Conservation (phyloP, 768 basidiomycete species). For the Podaxis sp. region DNA sequence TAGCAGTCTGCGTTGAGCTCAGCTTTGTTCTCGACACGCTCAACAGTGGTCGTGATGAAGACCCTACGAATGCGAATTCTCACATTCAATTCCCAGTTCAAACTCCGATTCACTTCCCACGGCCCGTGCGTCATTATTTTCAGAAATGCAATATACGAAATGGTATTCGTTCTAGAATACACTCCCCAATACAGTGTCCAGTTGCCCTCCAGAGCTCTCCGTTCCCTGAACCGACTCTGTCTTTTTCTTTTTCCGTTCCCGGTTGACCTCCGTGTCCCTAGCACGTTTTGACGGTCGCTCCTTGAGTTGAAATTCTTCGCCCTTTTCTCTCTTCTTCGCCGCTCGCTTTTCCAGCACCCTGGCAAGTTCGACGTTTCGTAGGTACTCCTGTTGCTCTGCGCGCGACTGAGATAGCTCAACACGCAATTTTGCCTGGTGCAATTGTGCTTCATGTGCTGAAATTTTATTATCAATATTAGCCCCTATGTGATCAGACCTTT, state of each 20-base stretch:
- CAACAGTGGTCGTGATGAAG: slow-evolving; percentile 64
- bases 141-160: slow-evolving; percentile 3
- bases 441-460: slow-evolving; percentile 88
- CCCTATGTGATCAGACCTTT: background rate
- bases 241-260: slow-evolving; percentile 31
- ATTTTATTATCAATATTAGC: background rate
- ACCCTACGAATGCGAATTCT: slow-evolving; percentile 20
- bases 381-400: slow-evolving; percentile 88
- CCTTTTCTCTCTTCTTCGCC: slow-evolving; percentile 60
- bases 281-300: slow-evolving; percentile 27
- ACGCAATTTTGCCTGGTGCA: slow-evolving; percentile 86
- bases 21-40: slow-evolving; percentile 33
- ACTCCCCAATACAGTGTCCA: slow-evolving; percentile 48
- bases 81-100: slow-evolving; percentile 29
- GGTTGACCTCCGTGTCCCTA: slow-evolving; percentile 22
- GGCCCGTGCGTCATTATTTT: slow-evolving; percentile 33
- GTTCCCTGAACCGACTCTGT: slow-evolving; percentile 2
- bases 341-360: slow-evolving; percentile 82
- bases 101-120: slow-evolving; percentile 39
- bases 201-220: slow-evolving; percentile 9
- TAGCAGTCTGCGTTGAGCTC: slow-evolving; percentile 27
- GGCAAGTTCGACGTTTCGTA: slow-evolving; percentile 92
- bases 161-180: slow-evolving; percentile 42
- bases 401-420: slow-evolving; percentile 87
- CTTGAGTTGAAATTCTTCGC: slow-evolving; percentile 48